A percentile compares a stretch with the other conserved stretches of the same genome.
Evolutionary conservation across 2,329 filamentous ascomycete species (phyloP).

Genomic region (Phyllosticta paracitricarpa): DNA sequence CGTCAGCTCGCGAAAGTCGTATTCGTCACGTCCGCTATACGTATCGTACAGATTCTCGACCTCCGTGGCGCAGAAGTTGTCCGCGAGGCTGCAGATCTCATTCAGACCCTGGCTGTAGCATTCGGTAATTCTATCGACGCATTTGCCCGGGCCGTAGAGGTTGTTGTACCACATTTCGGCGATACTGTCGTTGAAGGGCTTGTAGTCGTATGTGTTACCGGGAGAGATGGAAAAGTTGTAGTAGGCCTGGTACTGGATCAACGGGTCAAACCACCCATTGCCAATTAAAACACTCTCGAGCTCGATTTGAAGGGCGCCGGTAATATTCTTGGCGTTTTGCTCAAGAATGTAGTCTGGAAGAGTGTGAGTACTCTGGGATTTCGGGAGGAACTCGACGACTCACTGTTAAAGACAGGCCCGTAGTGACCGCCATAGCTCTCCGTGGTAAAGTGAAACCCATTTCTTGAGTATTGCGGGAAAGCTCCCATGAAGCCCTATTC

Average conservation of each 20-base stretch:
- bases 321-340: conserved; percentile 35
- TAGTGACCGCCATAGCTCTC: conserved; percentile 52
- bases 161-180: conserved; percentile 47
- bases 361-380: neutral
- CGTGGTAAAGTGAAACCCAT: conserved; percentile 45
- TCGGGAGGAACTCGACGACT: neutral
- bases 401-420: conserved; percentile 43
- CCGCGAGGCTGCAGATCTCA: conserved; percentile 43
- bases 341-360: conserved; percentile 34
- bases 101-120: conserved; percentile 45
- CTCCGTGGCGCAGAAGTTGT: conserved; percentile 45
- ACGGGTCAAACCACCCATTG: conserved; percentile 49
- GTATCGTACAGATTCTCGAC: conserved; percentile 45
- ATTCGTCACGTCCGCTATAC: conserved; percentile 46
- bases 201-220: conserved; percentile 48
- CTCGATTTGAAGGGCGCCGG: conserved; percentile 38
- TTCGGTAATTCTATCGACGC: conserved; percentile 45
- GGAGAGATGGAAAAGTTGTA: conserved; percentile 49
- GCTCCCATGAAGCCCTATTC: conserved; percentile 50
- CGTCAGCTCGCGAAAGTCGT: conserved; percentile 47
- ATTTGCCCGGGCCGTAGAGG: conserved; percentile 51
- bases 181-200: conserved; percentile 41
- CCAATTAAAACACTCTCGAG: conserved; percentile 44
- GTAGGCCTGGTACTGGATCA: conserved; percentile 47
- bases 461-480: conserved; percentile 39